These are phyloP conservation scores for Clausena lansium DNA, from an alignment of 345 rosid species.

Conservation along the genomic window DNA sequence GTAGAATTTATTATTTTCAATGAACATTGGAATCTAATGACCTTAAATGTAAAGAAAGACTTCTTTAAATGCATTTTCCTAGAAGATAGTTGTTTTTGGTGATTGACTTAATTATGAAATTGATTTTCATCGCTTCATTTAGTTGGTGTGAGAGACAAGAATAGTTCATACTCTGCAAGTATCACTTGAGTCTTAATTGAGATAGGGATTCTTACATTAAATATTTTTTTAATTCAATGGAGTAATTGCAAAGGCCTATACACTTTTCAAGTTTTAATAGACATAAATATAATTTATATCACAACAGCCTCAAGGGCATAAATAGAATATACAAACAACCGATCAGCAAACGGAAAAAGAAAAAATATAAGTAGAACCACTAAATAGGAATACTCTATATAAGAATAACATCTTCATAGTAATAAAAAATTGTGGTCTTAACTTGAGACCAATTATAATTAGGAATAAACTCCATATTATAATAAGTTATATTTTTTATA, in stretches of 20 bases:
- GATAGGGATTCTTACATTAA: conserved; percentile 6
- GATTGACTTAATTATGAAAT: conserved; percentile 25
- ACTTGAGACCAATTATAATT: no score
- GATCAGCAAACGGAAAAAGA: no score
- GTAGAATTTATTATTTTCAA: background rate
- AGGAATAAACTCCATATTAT: no score
- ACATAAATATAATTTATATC: background rate
- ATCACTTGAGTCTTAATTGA: conserved; percentile 22
- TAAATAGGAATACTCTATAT: no score
- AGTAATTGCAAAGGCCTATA: conserved; percentile 3
- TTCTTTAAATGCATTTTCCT: conserved; percentile 30
- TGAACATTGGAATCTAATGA: conserved; percentile 12
- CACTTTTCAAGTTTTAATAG: background rate
- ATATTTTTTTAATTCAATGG: background rate
- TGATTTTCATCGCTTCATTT: conserved; percentile 18
- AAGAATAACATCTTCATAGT: no score
- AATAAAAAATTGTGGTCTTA: no score
- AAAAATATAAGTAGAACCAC: no score
- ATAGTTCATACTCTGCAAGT: conserved; percentile 4
- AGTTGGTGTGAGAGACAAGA: conserved; percentile 22
- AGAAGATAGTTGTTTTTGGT: conserved; percentile 7
- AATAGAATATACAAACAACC: no score
- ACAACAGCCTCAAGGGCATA: no score
- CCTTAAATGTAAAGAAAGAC: conserved; percentile 17
- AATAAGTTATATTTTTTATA: no score